Percentiles rank a stretch among this genome's conserved stretches.
These are phyloP conservation scores for Aspergillus aculeatinus DNA, from an alignment of 2,329 filamentous ascomycete species.

Conservation along the genomic window DNA sequence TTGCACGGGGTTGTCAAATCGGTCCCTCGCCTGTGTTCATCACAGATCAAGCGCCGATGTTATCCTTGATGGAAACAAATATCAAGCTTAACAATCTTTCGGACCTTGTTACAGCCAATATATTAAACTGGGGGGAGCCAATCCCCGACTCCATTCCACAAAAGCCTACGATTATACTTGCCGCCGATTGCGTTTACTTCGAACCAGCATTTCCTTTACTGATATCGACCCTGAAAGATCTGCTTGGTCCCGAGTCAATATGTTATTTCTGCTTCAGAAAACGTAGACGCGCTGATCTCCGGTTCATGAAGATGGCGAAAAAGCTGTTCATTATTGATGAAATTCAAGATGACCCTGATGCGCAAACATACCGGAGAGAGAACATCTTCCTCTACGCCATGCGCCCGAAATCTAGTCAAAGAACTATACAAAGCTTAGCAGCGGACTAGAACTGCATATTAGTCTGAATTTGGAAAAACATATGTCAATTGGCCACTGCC, in stretches of 20 bases:
- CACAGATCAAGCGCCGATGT: slow-evolving; percentile 86
- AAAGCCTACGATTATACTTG: slow-evolving; percentile 79
- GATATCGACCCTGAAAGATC: slow-evolving; percentile 70
- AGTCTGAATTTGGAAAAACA: not conserved
- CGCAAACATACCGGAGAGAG: slow-evolving; percentile 36
- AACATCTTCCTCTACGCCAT: slow-evolving; percentile 42
- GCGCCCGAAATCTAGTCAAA: slow-evolving; percentile 24
- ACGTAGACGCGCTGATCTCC: slow-evolving; percentile 74
- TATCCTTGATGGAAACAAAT: slow-evolving; percentile 81
- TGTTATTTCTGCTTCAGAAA: slow-evolving; percentile 96
- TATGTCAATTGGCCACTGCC: not conserved
- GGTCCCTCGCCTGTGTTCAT: slow-evolving; percentile 62
- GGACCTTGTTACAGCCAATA: slow-evolving; percentile 60
- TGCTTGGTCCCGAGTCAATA: slow-evolving; percentile 64
- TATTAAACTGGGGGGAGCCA: slow-evolving; percentile 74
- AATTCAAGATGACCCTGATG: slow-evolving; percentile 55
- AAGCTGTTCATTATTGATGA: slow-evolving; percentile 66
- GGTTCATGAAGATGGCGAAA: slow-evolving; percentile 69
- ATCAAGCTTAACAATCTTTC: slow-evolving; percentile 75
- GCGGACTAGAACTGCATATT: slow-evolving; percentile 4
- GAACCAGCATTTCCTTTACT: slow-evolving; percentile 92
- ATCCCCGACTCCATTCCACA: slow-evolving; percentile 37
- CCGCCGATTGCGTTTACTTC: slow-evolving; percentile 95
- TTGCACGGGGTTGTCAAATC: slow-evolving; percentile 57
- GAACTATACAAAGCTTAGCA: not conserved